Base-by-base conservation (phyloP, 2,329 filamentous ascomycete genomes). In the Neurospora sp. region DNA sequence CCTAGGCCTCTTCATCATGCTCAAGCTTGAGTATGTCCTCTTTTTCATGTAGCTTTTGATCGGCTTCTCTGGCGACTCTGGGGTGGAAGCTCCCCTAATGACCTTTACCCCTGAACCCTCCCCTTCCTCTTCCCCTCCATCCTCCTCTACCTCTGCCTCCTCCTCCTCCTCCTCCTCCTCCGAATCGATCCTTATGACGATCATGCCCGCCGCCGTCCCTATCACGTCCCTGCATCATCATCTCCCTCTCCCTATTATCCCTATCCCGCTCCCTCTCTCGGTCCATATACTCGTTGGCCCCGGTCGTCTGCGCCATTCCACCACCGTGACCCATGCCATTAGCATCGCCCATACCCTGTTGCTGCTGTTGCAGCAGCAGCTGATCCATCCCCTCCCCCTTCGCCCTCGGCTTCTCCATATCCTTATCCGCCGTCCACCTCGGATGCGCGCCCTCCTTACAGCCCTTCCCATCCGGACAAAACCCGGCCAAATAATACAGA, bases 381-480 rank as follows among this genome's bases (percentile, higher is more conserved):
- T 88, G 87, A 78, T 90, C 86, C 75, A 88, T 28, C 23, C 23
- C 80, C 77, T 89, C 88, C 66, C 88, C 83, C 83, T 90, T 92
- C 73, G 91, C 89, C 38, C 87, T 87, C 8, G 91, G 92, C 82
- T 90, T 91, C 78, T 92, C 90, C 46, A 93, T 82, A 73, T 94
- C 89, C 76, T 88, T 87, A 33, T 89, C 88, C 43, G 6, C 33
- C 39, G 67, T 70, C 89, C 92, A 98, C 71, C 89, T 87, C 3
- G 95, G 89, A 80, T 99, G 96, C 6, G 92, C 91, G 23, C 92
- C 92, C 73, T 91, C 87, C 77, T 88, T 89, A 81, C 96, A 99
- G 8, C 83, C 83, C 72, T 84, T 86, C 1, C 80, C 95, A 69
- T 97, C 91, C 0, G 96, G 96, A 78, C 96, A 99, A 83, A 99